These are phyloP conservation scores for Ophiocordyceps unilateralis DNA, from an alignment of 2,329 filamentous ascomycete species.

Conservation along the genomic window DNA sequence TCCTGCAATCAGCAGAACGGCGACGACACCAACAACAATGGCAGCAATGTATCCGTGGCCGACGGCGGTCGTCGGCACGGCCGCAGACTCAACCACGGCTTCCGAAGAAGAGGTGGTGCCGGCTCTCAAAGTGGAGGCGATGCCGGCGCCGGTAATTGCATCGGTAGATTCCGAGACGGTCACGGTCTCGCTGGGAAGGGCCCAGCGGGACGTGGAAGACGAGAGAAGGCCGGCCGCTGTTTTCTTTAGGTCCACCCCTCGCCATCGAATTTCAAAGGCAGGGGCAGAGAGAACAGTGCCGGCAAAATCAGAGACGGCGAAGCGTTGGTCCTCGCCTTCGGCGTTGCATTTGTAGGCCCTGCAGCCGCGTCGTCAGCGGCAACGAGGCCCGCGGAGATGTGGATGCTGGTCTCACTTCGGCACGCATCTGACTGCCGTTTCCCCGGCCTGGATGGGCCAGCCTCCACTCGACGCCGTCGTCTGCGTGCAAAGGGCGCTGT, in stretches of 20 bases:
- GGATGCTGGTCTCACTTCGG: conserved; percentile 7
- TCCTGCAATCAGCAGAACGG: not conserved
- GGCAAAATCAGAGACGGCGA: conserved; percentile 6
- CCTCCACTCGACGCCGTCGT: conserved; percentile 4
- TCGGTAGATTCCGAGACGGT: not conserved
- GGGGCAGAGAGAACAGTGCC: conserved; percentile 10
- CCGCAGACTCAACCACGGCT: not conserved
- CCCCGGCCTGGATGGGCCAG: conserved; percentile 7
- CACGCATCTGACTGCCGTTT: conserved; percentile 12
- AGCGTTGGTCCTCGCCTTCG: conserved; percentile 6
- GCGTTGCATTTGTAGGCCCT: conserved; percentile 9
- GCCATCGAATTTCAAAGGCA: conserved; percentile 14
- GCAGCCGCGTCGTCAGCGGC: not conserved
- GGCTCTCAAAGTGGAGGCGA: not conserved
- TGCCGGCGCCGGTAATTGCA: no score
- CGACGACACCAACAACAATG: not conserved
- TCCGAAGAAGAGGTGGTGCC: not conserved
- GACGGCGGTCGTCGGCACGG: not conserved
- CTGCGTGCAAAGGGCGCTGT: conserved; percentile 10
- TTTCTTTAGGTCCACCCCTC: conserved; percentile 5
- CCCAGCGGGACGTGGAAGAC: not conserved
- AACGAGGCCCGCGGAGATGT: not conserved
- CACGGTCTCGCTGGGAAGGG: not conserved
- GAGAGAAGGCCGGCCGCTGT: not conserved
- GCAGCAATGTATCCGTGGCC: not conserved